These are phyloP conservation scores for Petrea volubilis DNA, from an alignment of 257 asterid genomes.

Conservation along the genomic window DNA sequence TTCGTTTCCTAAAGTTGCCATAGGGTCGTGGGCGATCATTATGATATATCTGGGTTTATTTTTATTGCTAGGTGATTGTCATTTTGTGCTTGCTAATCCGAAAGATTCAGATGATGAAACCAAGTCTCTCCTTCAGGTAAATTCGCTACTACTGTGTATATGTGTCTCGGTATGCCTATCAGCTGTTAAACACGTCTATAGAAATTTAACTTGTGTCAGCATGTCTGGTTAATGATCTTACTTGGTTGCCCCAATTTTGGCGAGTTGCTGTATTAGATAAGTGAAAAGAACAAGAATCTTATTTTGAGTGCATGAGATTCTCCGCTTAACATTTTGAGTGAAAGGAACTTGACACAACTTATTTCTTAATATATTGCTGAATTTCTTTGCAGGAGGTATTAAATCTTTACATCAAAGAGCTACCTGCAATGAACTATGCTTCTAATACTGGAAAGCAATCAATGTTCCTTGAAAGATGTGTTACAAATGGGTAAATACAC, in stretches of 20 bases:
- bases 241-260: neutral
- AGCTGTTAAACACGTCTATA: neutral
- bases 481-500: conserved; percentile 71
- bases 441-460: conserved; percentile 93
- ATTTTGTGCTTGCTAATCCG: conserved; percentile 76
- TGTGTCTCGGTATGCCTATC: neutral
- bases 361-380: neutral
- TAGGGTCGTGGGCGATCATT: conserved; percentile 4
- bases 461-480: conserved; percentile 78
- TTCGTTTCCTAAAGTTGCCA: neutral
- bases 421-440: conserved; percentile 90
- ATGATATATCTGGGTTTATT: neutral
- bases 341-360: neutral
- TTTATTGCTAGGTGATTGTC: conserved; percentile 43
- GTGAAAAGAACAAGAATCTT: neutral
- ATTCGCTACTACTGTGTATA: neutral
- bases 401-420: conserved; percentile 66
- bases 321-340: neutral
- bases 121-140: conserved; percentile 72
- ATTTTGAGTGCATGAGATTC: neutral
- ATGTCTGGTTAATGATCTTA: neutral
- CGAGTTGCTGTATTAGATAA: neutral
- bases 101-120: conserved; percentile 54
- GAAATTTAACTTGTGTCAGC: neutral
- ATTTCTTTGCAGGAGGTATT: conserved; percentile 63